Evolutionary conservation across 768 basidiomycete species (phyloP).

Genomic region (Agrocybe pediades): DNA sequence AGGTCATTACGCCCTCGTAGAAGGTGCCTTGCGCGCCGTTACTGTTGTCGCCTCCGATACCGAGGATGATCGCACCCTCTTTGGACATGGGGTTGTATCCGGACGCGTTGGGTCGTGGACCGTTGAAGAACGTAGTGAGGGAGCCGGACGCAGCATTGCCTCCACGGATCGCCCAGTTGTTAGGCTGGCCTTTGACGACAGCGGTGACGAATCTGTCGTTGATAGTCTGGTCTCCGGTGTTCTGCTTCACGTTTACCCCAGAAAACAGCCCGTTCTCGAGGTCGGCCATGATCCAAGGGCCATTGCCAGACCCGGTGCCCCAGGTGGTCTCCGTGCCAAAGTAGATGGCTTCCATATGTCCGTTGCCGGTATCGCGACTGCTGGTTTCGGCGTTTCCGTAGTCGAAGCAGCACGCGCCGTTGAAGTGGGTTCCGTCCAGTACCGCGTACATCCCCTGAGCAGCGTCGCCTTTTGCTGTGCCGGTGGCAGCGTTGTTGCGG

Average conservation of each 20-base stretch:
- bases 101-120: constrained; percentile 7
- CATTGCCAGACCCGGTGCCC: constrained; percentile 11
- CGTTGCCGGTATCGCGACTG: constrained; percentile 10
- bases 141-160: constrained; percentile 11
- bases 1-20: constrained; percentile 15
- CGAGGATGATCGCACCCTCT: constrained; percentile 13
- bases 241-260: constrained; percentile 1
- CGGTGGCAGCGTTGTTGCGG: constrained; percentile 13
- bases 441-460: constrained; percentile 13
- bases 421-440: constrained; percentile 14
- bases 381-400: constrained; percentile 12
- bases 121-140: constrained; percentile 9
- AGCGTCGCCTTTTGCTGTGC: constrained; percentile 8
- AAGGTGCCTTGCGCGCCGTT: constrained; percentile 12
- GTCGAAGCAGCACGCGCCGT: constrained; percentile 13
- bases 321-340: constrained; percentile 2
- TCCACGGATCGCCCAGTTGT: too few relatives aligned
- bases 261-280: constrained; percentile 14
- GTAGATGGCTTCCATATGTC: constrained; percentile 13
- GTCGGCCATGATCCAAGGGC: constrained; percentile 14
- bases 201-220: constrained; percentile 8
- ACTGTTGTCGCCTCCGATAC: constrained; percentile 13
- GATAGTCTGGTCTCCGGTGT: constrained; percentile 9
- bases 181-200: constrained; percentile 11
- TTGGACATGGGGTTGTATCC: constrained; percentile 13